Percentiles rank a stretch among this genome's conserved stretches.
phyloP scores from a whole-genome alignment of 1,139 yeast species.

The Casaregolazyma suthepensis region DNA sequence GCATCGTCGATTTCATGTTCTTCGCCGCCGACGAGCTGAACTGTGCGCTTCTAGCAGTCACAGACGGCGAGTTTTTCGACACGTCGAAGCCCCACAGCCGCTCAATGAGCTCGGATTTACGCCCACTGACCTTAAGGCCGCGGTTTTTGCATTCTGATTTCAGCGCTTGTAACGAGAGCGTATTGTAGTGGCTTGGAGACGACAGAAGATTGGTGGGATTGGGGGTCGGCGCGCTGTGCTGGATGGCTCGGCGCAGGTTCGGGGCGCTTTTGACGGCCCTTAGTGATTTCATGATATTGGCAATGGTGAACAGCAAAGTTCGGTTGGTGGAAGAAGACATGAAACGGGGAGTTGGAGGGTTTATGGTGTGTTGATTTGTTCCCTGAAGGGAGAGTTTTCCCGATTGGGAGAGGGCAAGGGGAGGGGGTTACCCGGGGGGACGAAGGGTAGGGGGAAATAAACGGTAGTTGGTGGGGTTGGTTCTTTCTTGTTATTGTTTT shows the following conservation, averaged over 20 bases:
- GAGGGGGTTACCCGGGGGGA: neutral
- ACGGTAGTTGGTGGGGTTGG: too few species aligned
- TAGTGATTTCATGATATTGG: slow-evolving; percentile 8
- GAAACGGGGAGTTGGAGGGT: neutral
- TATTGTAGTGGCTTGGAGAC: slow-evolving; percentile 23
- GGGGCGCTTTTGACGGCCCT: slow-evolving; percentile 13
- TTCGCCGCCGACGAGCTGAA: neutral
- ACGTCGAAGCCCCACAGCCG: slow-evolving; percentile 38
- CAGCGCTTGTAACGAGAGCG: slow-evolving; percentile 44
- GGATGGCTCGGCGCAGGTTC: slow-evolving; percentile 18
- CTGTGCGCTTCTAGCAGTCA: neutral
- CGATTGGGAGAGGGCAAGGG: neutral
- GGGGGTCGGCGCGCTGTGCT: slow-evolving; percentile 29
- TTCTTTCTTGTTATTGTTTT: too few species aligned
- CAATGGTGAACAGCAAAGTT: neutral
- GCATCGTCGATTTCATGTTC: neutral
- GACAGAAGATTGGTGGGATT: slow-evolving; percentile 30
- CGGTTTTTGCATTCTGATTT: slow-evolving; percentile 50
- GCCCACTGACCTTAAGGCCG: slow-evolving; percentile 52
- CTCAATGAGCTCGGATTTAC: slow-evolving; percentile 48
- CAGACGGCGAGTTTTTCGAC: slow-evolving; percentile 12
- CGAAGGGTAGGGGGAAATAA: too few species aligned
- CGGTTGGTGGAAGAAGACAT: neutral
- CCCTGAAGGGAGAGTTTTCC: neutral
- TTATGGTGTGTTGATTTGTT: neutral